Conservation (phyloP, 2,329 filamentous ascomycete species). For the Neopestalotiopsis rosae region DNA sequence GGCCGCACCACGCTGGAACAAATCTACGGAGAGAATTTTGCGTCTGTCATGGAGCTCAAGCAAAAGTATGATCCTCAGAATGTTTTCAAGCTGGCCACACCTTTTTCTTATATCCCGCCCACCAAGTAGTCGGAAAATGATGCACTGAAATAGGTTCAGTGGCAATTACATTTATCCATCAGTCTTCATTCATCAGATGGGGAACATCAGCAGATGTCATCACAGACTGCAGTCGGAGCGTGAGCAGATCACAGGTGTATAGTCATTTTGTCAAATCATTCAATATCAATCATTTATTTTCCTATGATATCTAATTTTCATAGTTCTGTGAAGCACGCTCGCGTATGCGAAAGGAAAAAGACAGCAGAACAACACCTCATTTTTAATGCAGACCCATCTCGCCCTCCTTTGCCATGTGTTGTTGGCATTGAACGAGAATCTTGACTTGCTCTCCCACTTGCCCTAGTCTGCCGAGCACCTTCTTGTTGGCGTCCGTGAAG, state of each 20-base stretch:
- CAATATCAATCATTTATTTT: not conserved
- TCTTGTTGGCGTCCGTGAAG: slow-evolving; percentile 67
- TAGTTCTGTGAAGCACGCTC: not conserved
- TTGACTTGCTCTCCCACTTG: slow-evolving; percentile 67
- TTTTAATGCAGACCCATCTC: slow-evolving; percentile 40
- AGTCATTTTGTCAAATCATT: not conserved
- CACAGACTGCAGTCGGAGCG: no score
- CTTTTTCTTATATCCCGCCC: not conserved
- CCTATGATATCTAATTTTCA: not conserved
- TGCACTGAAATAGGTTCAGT: not conserved
- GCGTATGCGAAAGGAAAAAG: not conserved
- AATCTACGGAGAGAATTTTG: not conserved
- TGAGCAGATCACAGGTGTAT: no score
- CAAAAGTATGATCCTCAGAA: slow-evolving; percentile 1
- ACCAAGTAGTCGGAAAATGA: not conserved
- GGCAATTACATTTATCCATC: no score
- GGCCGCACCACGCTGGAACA: not conserved
- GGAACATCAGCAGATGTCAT: no score
- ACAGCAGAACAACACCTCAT: not conserved
- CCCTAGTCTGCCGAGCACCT: slow-evolving; percentile 50
- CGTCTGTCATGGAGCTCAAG: not conserved
- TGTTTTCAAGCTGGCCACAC: slow-evolving; percentile 10
- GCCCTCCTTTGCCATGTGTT: slow-evolving; percentile 53
- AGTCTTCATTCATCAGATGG: no score
- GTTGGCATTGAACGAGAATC: slow-evolving; percentile 63